Evolutionary conservation across 2,329 filamentous ascomycete genomes (phyloP), one percentile per base, ranked within the genome.

Genomic region (Phaeophleospora eucalypticola): DNA sequence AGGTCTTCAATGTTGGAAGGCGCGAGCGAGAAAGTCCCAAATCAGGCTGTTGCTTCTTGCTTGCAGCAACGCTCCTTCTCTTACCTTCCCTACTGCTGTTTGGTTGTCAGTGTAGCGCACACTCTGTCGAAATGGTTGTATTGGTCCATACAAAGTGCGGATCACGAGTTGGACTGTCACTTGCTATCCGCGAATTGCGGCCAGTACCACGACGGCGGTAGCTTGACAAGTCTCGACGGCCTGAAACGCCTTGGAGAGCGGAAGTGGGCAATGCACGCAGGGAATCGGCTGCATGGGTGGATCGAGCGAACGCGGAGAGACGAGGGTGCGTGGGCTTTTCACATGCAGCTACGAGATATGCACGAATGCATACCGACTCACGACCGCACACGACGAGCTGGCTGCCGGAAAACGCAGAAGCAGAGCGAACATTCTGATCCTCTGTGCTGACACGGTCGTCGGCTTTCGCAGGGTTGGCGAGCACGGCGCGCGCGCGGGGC

Each of bases 261-360:
- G 36, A 46, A 46, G 36, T 17, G 36, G 43, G 15, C 17, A 27
- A 40, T 46, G 43, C 43, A 46, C 36, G 17, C 43, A 40, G 29
- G 43, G 34, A 33, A 40, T 10, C 15, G 15, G 36, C 39, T 40
- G 37, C 37, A 29, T 33, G 27, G 29, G 6, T 32, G 24, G 35
- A 6, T 39, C 21, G 16, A 33, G 24, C 15, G 35, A 20, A 38
- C 36, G 43, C 14, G 39, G 20, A 21, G 14, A 19, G 35, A 29
- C 21, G 18, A 24, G 15, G 21, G 17, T 37, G 43, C 20, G 29
- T 27, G 12, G 12, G 24, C 24, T 12, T 29, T 29, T 29, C 24
- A 29, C 24, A 12, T 29, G 24, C 24, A 29, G 24, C 24, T 29
- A 12, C 24, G 6, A 29, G 12, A 29, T 29, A 6, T 29, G 24